Conservation (phyloP, 345 rosid species). For the Lenwebbia sp. region DNA sequence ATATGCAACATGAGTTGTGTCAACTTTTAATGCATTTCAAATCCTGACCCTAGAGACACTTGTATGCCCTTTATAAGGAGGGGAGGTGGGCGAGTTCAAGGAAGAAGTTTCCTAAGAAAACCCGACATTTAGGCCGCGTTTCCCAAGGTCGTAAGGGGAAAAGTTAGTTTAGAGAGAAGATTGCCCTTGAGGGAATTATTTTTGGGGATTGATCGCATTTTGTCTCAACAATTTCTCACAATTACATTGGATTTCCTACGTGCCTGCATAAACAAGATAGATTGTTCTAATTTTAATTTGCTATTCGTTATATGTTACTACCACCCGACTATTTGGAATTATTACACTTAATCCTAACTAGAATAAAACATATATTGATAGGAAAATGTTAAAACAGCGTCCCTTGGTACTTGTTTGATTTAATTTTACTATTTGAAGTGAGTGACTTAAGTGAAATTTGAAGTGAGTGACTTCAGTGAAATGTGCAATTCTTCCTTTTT, state of each 20-base stretch:
- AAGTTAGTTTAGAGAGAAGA: neutral
- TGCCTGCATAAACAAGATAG: neutral
- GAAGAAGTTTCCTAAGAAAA: neutral
- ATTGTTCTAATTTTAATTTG: neutral
- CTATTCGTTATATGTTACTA: neutral
- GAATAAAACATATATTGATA: neutral
- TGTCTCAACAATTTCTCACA: neutral
- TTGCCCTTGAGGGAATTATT: neutral
- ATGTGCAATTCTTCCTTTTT: neutral
- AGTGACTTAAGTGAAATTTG: neutral
- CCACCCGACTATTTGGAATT: neutral
- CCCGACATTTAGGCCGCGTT: neutral
- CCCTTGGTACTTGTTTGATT: neutral
- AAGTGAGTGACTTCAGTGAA: neutral
- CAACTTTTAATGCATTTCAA: neutral
- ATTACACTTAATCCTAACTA: neutral
- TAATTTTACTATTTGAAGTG: neutral
- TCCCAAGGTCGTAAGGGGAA: neutral
- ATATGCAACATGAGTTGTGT: neutral
- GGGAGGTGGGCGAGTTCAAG: neutral
- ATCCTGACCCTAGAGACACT: neutral
- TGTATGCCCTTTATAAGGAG: neutral
- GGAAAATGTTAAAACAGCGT: neutral
- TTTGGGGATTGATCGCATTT: neutral
- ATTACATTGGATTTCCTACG: neutral